These are phyloP conservation scores for Piromyces sp. DNA, from an alignment of 192 early-diverging fungal species.

Conservation along the genomic window DNA sequence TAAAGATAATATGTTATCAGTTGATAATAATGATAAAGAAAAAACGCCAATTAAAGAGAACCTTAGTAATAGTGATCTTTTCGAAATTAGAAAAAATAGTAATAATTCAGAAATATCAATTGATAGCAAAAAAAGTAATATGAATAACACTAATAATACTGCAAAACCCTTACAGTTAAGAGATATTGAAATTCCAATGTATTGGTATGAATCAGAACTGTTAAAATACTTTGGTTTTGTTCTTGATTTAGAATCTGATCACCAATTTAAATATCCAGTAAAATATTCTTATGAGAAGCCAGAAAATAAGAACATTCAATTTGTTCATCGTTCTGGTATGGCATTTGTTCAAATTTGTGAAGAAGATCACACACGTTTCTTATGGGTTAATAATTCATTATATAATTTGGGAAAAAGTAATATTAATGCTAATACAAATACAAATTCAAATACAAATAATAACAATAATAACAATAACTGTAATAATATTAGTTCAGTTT, in stretches of 20 bases:
- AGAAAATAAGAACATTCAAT: constrained; percentile 67
- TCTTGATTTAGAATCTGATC: constrained; percentile 83
- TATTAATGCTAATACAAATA: neutral
- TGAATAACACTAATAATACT: neutral
- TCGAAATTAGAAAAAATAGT: neutral
- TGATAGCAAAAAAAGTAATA: neutral
- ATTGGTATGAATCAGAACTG: constrained; percentile 65
- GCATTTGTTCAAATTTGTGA: constrained; percentile 74
- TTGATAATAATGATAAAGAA: neutral
- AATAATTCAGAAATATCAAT: neutral
- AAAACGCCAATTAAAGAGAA: neutral
- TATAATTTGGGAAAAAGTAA: neutral
- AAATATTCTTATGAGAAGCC: constrained; percentile 39
- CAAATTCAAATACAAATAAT: neutral
- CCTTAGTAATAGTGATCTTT: neutral
- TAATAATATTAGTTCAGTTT: neutral
- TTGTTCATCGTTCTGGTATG: constrained; percentile 65
- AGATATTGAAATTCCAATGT: constrained; percentile 19
- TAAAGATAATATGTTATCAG: neutral
- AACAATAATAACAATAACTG: neutral
- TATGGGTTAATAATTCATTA: constrained; percentile 68
- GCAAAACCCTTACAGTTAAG: neutral
- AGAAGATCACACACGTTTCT: constrained; percentile 25
- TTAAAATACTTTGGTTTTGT: constrained; percentile 69
- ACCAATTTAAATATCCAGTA: constrained; percentile 32